Conservation (phyloP, 495 filamentous ascomycete species). For the Penicillium waksmanii region DNA sequence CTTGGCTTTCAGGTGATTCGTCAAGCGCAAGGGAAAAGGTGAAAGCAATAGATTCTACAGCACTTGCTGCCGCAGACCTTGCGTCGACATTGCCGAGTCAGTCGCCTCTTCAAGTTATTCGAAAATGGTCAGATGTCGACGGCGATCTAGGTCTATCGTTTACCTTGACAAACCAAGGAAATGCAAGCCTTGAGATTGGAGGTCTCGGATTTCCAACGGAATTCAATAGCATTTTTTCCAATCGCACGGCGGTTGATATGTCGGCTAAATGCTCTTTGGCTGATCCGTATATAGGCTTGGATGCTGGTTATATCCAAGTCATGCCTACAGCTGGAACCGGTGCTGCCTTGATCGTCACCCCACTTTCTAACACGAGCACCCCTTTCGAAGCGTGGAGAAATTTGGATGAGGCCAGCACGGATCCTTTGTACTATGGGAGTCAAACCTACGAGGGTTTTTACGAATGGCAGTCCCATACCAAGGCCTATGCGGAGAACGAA, state of each 20-base stretch:
- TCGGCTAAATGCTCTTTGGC: conserved; percentile 45
- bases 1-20: conserved; percentile 44
- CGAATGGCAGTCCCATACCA: conserved; percentile 52
- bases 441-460: conserved; percentile 58
- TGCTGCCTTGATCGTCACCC: conserved; percentile 50
- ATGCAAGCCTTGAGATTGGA: conserved; percentile 47
- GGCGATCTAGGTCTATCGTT: conserved; percentile 52
- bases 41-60: conserved; percentile 18
- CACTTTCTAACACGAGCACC: conserved; percentile 41
- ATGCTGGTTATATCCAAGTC: conserved; percentile 54
- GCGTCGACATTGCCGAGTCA: conserved; percentile 30
- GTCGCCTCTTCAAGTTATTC: conserved; percentile 40
- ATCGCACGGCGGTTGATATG: conserved; percentile 43
- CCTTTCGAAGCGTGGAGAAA: conserved; percentile 54
- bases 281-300: conserved; percentile 56
- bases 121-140: conserved; percentile 44
- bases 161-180: conserved; percentile 47
- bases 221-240: conserved; percentile 62
- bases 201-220: conserved; percentile 56
- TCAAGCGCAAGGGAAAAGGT: conserved; percentile 37
- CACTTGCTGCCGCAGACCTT: conserved; percentile 38
- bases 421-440: conserved; percentile 44
- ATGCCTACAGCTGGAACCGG: conserved; percentile 48
- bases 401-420: conserved; percentile 33
- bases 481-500: conserved; percentile 53